Percentiles rank a stretch among this genome's conserved stretches.
These are phyloP conservation scores for Santalum album DNA, from an alignment of 164 flowering plant genomes.

Conservation along the genomic window DNA sequence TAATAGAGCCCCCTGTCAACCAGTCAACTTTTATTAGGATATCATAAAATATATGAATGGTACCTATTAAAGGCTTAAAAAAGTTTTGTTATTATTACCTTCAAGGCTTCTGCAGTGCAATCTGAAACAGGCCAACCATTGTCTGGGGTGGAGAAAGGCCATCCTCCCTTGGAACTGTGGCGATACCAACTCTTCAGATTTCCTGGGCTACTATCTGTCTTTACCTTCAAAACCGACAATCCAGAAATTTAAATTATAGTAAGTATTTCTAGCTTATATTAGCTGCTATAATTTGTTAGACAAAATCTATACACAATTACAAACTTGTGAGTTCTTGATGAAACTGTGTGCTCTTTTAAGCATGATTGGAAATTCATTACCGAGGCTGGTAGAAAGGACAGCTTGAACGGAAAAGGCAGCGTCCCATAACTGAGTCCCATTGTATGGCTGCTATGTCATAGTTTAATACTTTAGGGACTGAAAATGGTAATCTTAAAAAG, in stretches of 20 bases:
- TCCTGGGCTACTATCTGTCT: slow-evolving; percentile 5
- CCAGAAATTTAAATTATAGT: not conserved
- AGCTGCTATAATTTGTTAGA: not conserved
- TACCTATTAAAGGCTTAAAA: not conserved
- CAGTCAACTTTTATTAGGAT: not conserved
- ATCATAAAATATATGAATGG: not conserved
- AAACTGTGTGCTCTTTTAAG: slow-evolving; percentile 30
- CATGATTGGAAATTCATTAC: slow-evolving; percentile 19
- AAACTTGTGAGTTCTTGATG: slow-evolving; percentile 35
- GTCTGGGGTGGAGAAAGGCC: slow-evolving; percentile 11
- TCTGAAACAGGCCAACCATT: slow-evolving; percentile 17
- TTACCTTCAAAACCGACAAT: slow-evolving; percentile 1
- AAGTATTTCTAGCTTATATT: not conserved
- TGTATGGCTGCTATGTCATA: slow-evolving; percentile 28
- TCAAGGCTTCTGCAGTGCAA: slow-evolving; percentile 14
- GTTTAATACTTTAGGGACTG: too few species aligned
- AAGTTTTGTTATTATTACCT: slow-evolving; percentile 2
- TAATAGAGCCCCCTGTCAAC: not conserved
- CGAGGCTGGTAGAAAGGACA: slow-evolving; percentile 14
- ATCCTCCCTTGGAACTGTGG: slow-evolving; percentile 10
- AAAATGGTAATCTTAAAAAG: too few species aligned
- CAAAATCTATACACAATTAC: not conserved
- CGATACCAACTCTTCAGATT: slow-evolving; percentile 2
- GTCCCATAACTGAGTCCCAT: slow-evolving; percentile 38
- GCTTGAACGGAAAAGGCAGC: slow-evolving; percentile 26